Conservation (phyloP, 1,284 basidiomycete species). For the Pyrrhoderma lamaoense region DNA sequence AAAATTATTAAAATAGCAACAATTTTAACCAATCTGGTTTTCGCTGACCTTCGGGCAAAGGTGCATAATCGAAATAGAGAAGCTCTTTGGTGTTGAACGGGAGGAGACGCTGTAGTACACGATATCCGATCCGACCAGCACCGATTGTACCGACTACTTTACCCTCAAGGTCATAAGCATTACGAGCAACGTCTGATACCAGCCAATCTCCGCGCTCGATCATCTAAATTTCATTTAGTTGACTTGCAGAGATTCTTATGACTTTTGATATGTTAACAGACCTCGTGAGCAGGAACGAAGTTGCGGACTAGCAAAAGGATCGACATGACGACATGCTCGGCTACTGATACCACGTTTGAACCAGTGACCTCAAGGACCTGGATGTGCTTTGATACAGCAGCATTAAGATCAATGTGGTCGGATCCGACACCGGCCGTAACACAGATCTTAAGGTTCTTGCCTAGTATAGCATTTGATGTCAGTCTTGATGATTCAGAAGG, state of each 20-base stretch:
- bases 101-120: constrained; percentile 80
- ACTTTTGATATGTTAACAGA: constrained; percentile 20
- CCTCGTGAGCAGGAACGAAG: constrained; percentile 74
- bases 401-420: constrained; percentile 89
- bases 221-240: constrained; percentile 43
- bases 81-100: constrained; percentile 91
- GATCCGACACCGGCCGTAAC: constrained; percentile 94
- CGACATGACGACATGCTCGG: constrained; percentile 83
- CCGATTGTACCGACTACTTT: constrained; percentile 90
- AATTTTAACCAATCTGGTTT: too few relatives aligned
- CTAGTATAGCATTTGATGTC: constrained; percentile 29
- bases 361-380: constrained; percentile 79
- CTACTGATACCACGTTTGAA: constrained; percentile 86
- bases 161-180: constrained; percentile 83
- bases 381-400: constrained; percentile 76
- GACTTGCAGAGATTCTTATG: neutral
- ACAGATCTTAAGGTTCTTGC: constrained; percentile 91
- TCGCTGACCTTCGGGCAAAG: constrained; percentile 66
- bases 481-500: neutral
- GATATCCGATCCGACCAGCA: constrained; percentile 83
- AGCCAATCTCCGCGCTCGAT: constrained; percentile 81
- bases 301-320: constrained; percentile 85
- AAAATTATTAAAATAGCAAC: neutral
- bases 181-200: constrained; percentile 74
- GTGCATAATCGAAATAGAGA: constrained; percentile 87